Percentiles rank a stretch among this genome's conserved stretches.
These are phyloP conservation scores for Quercus cerris DNA, from an alignment of 306 rosid species.

Conservation along the genomic window DNA sequence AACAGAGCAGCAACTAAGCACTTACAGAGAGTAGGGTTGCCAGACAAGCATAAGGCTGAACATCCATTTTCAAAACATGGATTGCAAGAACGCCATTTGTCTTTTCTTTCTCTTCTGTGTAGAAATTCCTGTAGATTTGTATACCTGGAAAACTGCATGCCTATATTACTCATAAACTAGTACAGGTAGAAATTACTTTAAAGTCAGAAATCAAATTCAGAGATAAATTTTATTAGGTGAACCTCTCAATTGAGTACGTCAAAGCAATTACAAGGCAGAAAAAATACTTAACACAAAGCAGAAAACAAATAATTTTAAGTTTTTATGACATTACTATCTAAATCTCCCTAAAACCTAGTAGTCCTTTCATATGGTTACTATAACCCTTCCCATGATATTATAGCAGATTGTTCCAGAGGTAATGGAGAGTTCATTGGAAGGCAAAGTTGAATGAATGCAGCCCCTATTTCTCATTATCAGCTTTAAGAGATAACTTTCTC, in stretches of 20 bases:
- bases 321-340: neutral
- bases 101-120: constrained; percentile 53
- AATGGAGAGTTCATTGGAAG: neutral
- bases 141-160: constrained; percentile 46
- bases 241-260: neutral
- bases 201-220: neutral
- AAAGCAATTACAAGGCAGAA: neutral
- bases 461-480: neutral
- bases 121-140: constrained; percentile 53
- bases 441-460: neutral
- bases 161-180: constrained; percentile 16
- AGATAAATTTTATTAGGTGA: neutral
- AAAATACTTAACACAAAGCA: neutral
- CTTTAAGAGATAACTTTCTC: neutral
- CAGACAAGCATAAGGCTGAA: constrained; percentile 57
- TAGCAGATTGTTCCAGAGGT: neutral
- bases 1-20: constrained; percentile 16
- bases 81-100: constrained; percentile 67
- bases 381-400: neutral
- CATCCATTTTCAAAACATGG: constrained; percentile 40
- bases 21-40: constrained; percentile 59
- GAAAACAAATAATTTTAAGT: neutral
- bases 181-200: neutral
- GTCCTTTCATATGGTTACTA: neutral
- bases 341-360: neutral